Evolutionary conservation across 75 land plant species (phyloP).

Genomic region (Ceratopteris richardii): DNA sequence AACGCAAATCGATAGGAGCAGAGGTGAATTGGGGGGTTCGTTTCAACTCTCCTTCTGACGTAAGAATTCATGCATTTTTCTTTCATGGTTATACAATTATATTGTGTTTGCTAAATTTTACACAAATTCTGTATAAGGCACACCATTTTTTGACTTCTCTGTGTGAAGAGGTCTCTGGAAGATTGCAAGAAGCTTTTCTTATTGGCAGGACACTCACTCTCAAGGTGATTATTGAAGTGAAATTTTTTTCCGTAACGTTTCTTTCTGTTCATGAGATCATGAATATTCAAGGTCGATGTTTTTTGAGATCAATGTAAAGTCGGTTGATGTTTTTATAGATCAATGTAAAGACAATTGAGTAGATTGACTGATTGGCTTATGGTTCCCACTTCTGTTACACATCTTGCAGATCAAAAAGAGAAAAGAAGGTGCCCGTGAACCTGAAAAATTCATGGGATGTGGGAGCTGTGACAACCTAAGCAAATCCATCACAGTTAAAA

Average conservation of each 20-base stretch:
- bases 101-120: background rate
- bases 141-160: constrained; percentile 53
- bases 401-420: constrained; percentile 67
- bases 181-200: constrained; percentile 66
- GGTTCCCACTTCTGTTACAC: background rate
- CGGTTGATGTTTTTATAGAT: background rate
- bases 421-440: constrained; percentile 78
- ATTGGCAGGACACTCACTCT: constrained; percentile 77
- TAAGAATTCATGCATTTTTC: constrained; percentile 22
- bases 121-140: constrained; percentile 31
- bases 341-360: background rate
- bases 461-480: constrained; percentile 91
- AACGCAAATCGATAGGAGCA: constrained; percentile 89
- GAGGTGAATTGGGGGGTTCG: constrained; percentile 99
- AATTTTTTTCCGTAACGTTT: no score
- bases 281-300: background rate
- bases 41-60: constrained; percentile 57
- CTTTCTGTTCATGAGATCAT: background rate
- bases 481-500: constrained; percentile 68
- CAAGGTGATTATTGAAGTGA: constrained; percentile 55
- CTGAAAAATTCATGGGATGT: constrained; percentile 90
- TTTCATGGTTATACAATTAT: no score
- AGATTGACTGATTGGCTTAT: background rate
- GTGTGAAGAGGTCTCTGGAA: constrained; percentile 73
- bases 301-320: background rate